These are phyloP conservation scores for Xylaria hypoxylon DNA, from an alignment of 2,329 filamentous ascomycete species.

Conservation along the genomic window DNA sequence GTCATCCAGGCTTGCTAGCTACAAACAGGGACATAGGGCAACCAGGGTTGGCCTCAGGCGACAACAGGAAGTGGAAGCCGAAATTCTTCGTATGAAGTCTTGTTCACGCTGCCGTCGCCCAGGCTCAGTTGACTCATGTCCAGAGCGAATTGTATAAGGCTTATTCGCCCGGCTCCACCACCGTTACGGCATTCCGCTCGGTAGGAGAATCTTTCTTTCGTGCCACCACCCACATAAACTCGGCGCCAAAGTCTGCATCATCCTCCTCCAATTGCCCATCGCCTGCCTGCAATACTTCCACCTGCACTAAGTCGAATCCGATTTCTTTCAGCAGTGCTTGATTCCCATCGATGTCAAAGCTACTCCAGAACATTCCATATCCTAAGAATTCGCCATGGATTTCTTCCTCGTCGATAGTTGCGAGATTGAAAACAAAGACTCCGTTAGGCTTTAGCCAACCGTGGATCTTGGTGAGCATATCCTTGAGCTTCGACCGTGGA, in stretches of 20 bases:
- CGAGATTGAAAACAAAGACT: constrained; percentile 15
- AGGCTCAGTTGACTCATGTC: constrained; percentile 1
- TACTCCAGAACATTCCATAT: constrained; percentile 24
- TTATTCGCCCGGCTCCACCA: not conserved
- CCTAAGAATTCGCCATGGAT: constrained; percentile 21
- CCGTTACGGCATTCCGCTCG: not conserved
- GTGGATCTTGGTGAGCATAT: constrained; percentile 20
- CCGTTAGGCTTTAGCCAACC: constrained; percentile 16
- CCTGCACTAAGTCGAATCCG: constrained; percentile 13
- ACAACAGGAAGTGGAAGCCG: not conserved
- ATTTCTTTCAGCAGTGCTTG: constrained; percentile 13
- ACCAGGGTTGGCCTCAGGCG: not conserved
- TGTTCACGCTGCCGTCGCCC: not conserved
- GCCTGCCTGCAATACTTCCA: constrained; percentile 11
- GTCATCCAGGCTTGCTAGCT: not conserved
- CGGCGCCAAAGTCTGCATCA: constrained; percentile 18
- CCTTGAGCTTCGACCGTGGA: constrained; percentile 18
- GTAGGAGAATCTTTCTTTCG: constrained; percentile 16
- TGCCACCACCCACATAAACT: constrained; percentile 22
- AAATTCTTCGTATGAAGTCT: not conserved
- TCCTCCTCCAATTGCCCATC: constrained; percentile 21
- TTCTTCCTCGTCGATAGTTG: constrained; percentile 19
- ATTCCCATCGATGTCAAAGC: constrained; percentile 18
- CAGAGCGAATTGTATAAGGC: not conserved
- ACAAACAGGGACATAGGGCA: not conserved